Base-by-base conservation (phyloP, 2,329 filamentous ascomycete species). In the Aspergillus uvarum region DNA sequence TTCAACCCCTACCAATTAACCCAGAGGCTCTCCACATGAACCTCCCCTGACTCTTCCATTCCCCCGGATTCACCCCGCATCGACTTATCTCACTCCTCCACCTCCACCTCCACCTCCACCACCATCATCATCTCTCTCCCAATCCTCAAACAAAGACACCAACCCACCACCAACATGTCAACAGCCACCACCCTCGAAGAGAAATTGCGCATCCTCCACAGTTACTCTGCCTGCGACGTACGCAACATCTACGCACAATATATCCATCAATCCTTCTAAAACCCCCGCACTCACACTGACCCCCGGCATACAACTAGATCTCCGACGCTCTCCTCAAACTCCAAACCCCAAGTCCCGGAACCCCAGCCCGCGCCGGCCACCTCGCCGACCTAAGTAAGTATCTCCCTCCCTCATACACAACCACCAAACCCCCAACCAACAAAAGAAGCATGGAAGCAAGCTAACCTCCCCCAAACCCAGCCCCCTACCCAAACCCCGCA, bases 321-420 rank as follows among this genome's bases (percentile, higher is more conserved):
- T 90, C 89, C 11, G 89, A 92, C 72, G 89, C 88, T 5, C 82
- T 92, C 2, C 81, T 91, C 58, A 90, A 88, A 69, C 81, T 92
- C 51, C 83, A 88, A 60, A 76, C 76, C 50, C 62, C 67, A 4
- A 65, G 71, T 5, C 56, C 68, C 26, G 76, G 75, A 11, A 62
- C 65, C 21, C 83, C 88, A 8, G 81, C 87, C 11, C 82, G 84
- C 51, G 88, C 87, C 26, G 89, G 90, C 56, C 87, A 87, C 70
- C 76, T 92, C 42, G 79, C 86, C 42, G 88, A 91, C 70, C 79
- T 87, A 55, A 70, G 84, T 86, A 72, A 65, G 71, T 38, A 42
- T 16, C 47, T 47, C 21, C 19, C 26, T 16, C 14, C 19, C 38
- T 5, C 44, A 14, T 26, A 32, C 24, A 50, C 16, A 31, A 50